phyloP scores from a whole-genome alignment of 257 asterid genomes.

The Solanum microdontum region DNA sequence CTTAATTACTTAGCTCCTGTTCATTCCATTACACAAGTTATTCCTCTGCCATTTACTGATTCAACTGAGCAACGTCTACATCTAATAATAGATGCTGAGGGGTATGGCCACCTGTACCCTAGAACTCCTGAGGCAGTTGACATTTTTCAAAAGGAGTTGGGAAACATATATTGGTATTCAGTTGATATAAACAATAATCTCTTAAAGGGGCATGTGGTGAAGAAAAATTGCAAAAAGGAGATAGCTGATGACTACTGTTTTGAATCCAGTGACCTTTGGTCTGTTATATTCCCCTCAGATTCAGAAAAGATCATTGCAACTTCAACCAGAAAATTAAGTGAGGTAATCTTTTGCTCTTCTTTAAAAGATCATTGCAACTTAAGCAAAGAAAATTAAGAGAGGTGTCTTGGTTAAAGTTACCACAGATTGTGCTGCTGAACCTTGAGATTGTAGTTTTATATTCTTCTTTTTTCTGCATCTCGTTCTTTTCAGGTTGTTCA shows the following conservation, averaged over 20 bases:
- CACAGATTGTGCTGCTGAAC: neutral
- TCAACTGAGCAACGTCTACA: constrained; percentile 81
- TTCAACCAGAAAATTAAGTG: constrained; percentile 61
- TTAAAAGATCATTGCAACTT: neutral
- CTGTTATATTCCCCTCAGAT: constrained; percentile 77
- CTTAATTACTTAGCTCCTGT: constrained; percentile 38
- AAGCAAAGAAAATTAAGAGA: neutral
- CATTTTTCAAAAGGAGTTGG: constrained; percentile 52
- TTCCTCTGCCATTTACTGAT: constrained; percentile 80
- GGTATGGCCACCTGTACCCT: constrained; percentile 69
- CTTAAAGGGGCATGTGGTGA: constrained; percentile 69
- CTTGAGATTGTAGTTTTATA: constrained; percentile 1
- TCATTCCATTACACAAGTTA: constrained; percentile 67
- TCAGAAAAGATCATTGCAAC: constrained; percentile 81
- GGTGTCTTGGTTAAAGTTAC: neutral
- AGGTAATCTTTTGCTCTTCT: constrained; percentile 35
- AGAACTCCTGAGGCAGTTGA: constrained; percentile 76
- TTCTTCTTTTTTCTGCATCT: neutral
- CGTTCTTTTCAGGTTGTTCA: constrained; percentile 67
- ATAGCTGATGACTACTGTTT: constrained; percentile 61
- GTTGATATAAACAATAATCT: constrained; percentile 51
- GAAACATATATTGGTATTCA: constrained; percentile 82
- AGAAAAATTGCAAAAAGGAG: constrained; percentile 37
- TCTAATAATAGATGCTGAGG: constrained; percentile 55
- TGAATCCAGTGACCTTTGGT: constrained; percentile 60